Conservation (phyloP, 345 rosid species). For the Populus davidiana region DNA sequence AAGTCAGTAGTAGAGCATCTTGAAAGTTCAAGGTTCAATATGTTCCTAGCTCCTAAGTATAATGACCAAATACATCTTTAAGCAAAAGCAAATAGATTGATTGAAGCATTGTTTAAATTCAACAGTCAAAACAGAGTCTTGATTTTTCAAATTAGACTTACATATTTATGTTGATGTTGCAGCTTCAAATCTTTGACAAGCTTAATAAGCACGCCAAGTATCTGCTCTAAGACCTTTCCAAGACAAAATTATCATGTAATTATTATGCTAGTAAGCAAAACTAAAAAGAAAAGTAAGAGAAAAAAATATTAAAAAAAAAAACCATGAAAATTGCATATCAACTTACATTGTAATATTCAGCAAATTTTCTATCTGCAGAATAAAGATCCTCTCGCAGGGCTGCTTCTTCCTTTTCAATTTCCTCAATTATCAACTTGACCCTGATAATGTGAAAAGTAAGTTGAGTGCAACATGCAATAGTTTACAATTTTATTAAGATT, state of each 20-base stretch:
- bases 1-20: too few species aligned
- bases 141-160: slow-evolving; percentile 27
- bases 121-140: neutral
- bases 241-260: slow-evolving; percentile 1
- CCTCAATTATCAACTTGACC: slow-evolving; percentile 90
- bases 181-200: slow-evolving; percentile 95
- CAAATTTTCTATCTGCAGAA: slow-evolving; percentile 87
- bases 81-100: neutral
- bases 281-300: neutral
- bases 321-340: slow-evolving; percentile 6
- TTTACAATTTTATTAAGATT: neutral
- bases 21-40: too few species aligned
- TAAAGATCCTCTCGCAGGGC: slow-evolving; percentile 89
- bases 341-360: slow-evolving; percentile 87
- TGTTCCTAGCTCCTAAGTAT: neutral
- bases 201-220: slow-evolving; percentile 91
- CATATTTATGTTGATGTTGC: slow-evolving; percentile 92
- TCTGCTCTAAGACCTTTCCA: slow-evolving; percentile 86
- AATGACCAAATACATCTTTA: neutral
- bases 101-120: neutral
- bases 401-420: slow-evolving; percentile 91
- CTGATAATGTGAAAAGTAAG: slow-evolving; percentile 35
- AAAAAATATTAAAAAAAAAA: neutral
- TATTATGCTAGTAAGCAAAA: neutral
- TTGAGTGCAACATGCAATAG: neutral